Evolutionary conservation across 441 rosid species (phyloP).

Genomic region (Rhodomyrtus psidioides): DNA sequence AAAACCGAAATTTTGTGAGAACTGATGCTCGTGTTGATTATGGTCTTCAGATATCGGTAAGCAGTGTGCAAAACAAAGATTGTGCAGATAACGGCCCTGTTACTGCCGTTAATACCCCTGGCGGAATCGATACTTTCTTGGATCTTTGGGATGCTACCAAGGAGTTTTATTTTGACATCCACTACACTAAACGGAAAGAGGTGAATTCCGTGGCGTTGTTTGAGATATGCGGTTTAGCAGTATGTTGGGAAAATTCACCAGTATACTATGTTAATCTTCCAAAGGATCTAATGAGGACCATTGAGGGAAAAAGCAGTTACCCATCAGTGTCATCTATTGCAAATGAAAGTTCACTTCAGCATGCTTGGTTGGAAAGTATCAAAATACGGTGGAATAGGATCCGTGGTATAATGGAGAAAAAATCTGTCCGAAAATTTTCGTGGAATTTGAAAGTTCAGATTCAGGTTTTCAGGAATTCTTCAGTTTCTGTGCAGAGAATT

Average conservation of each 20-base stretch:
- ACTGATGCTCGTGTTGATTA: slow-evolving; percentile 15
- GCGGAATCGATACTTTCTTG: slow-evolving; percentile 92
- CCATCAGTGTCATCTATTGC: slow-evolving; percentile 25
- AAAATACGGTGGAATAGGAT: slow-evolving; percentile 71
- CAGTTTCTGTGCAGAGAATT: slow-evolving; percentile 64
- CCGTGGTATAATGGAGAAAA: slow-evolving; percentile 67
- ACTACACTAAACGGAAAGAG: slow-evolving; percentile 55
- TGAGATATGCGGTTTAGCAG: slow-evolving; percentile 86
- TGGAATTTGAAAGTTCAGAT: slow-evolving; percentile 94
- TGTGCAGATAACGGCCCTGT: slow-evolving; percentile 64
- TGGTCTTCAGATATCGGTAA: slow-evolving; percentile 8
- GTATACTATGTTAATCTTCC: slow-evolving; percentile 79
- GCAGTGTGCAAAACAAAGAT: slow-evolving; percentile 22
- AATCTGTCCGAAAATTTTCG: slow-evolving; percentile 60
- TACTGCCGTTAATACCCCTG: slow-evolving; percentile 48
- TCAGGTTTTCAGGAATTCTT: slow-evolving; percentile 76
- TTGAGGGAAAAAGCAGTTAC: slow-evolving; percentile 27
- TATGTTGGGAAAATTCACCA: slow-evolving; percentile 89
- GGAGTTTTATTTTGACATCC: slow-evolving; percentile 86
- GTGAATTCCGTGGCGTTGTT: slow-evolving; percentile 35
- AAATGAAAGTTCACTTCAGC: slow-evolving; percentile 20
- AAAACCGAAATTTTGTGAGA: slow-evolving; percentile 2
- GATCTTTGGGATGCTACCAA: slow-evolving; percentile 58
- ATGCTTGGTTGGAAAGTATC: slow-evolving; percentile 38
- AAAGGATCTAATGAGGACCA: slow-evolving; percentile 56